Evolutionary conservation across 768 basidiomycete genomes (phyloP), one percentile per base, ranked within the genome.

Genomic region (Calocera cornea): DNA sequence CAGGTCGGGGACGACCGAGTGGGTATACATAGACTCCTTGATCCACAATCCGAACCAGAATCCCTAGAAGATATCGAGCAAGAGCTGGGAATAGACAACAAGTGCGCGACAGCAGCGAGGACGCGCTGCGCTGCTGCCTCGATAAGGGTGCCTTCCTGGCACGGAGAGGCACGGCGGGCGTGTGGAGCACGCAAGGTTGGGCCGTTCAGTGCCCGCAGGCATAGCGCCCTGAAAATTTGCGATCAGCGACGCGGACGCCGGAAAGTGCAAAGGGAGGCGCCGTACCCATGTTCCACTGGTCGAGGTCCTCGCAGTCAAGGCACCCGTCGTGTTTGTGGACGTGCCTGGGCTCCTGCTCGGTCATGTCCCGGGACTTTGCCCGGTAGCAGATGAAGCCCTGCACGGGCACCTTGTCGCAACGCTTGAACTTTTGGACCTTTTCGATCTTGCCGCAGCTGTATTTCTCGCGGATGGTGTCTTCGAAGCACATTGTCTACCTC

Each of bases 321-420:
- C 54, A 60, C 27, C 54, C 54, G 11, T 11, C 31, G 22, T 60
- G 54, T 10, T 60, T 22, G 11, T 38, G 36, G 36, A 12, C 54
- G 14, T 22, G 24, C 7, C 27, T 33, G 5, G 44, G 44, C 44
- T 47, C 44, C 44, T 27, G 54, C 27, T 60, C 22, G 5, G 54
- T 60, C 27, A 60, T 27, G 31, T 60, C 54, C 14, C 54, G 24
- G 5, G 54, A 60, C 22, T 60, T 60, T 60, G 54, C 54, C 14
- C 54, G 54, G 19, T 60, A 60, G 54, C 54, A 60, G 54, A 60
- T 60, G 31, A 60, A 60, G 54, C 54, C 54, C 14, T 60, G 54
- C 27, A 29, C 27, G 54, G 54, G 54, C 27, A 60, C 54, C 22
- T 60, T 33, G 27, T 60, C 54, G 54, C 54, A 60, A 16, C 54